A percentile compares a stretch with the other conserved stretches of the same genome.
Conservation (phyloP, 1,284 basidiomycete species). For the Termitomyces sp. region DNA sequence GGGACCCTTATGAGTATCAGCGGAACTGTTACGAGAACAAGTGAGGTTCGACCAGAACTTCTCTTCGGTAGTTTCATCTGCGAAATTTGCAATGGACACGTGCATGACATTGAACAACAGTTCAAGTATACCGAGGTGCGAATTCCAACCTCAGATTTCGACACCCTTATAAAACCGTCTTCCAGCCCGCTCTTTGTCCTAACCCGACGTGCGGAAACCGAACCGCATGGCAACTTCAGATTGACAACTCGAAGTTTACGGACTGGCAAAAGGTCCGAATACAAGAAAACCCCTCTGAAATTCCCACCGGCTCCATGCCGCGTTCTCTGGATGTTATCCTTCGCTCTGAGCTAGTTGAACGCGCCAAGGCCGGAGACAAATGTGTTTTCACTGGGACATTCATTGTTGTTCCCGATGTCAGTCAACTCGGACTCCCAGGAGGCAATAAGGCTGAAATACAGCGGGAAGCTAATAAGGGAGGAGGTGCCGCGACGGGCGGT, state of each 20-base stretch:
- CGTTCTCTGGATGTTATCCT: slow-evolving; percentile 93
- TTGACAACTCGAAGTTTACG: slow-evolving; percentile 94
- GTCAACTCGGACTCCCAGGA: slow-evolving; percentile 92
- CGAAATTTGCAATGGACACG: slow-evolving; percentile 79
- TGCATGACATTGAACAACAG: slow-evolving; percentile 98
- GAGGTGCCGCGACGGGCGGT: slow-evolving; percentile 55
- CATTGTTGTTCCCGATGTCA: slow-evolving; percentile 97
- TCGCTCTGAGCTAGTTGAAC: slow-evolving; percentile 92
- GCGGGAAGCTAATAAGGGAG: slow-evolving; percentile 72
- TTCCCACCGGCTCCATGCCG: slow-evolving; percentile 99
- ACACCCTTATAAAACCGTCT: neutral
- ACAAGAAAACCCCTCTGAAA: slow-evolving; percentile 98
- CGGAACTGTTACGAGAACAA: slow-evolving; percentile 96
- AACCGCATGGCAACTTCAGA: slow-evolving; percentile 88
- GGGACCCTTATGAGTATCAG: slow-evolving; percentile 91
- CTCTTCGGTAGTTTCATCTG: slow-evolving; percentile 93
- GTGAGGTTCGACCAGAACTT: slow-evolving; percentile 95
- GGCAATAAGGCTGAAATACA: slow-evolving; percentile 91
- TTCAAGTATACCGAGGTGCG: slow-evolving; percentile 99
- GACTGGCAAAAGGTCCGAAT: slow-evolving; percentile 99
- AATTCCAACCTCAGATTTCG: neutral
- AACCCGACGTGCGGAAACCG: slow-evolving; percentile 94
- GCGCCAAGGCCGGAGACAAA: slow-evolving; percentile 98
- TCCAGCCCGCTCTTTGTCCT: slow-evolving; percentile 88
- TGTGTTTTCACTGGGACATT: slow-evolving; percentile 98